Base-by-base conservation (phyloP, 805 yeast genomes). In the Candida germanica region DNA sequence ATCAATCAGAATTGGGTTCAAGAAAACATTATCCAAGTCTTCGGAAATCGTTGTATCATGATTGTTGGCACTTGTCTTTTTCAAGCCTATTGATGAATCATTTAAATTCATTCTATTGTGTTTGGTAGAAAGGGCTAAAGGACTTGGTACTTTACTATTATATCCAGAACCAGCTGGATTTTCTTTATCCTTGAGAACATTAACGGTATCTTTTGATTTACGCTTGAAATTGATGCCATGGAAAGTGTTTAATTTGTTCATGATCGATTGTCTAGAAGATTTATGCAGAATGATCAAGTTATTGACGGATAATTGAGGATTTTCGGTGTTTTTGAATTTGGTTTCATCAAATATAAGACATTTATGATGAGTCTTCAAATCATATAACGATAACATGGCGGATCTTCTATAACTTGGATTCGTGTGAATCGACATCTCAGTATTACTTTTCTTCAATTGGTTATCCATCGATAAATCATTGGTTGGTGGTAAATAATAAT, bases 371-470 rank as follows among this genome's bases (percentile, higher is more conserved):
- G 11, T 26, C 31, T 56, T 61, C 35, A 49, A 59, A 20, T 67
- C 71, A 42, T 67, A 67, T 22, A 67, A 53, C 13, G 72, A 66
- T 29, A 67, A 57, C 73, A 67, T 67, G 7, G 71, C 72, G 18
- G 68, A 61, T 33, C 73, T 53, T 35, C 73, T 49, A 47, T 61
- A 66, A 11, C 71, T 65, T 1, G 73, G 67, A 35, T 65, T 66
- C 3, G 71, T 65, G 38, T 66, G 71, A 11, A 66, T 49, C 4
- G 70, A 63, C 36, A 55, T 47, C 39, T 64, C 65, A 6, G 69
- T 65, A 29, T 43, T 52, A 14, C 63, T 51, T 48, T 62, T 62
- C 6, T 59, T 48, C 26, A 62, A 38, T 29, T 49, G 51, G 22
- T 48, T 53, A 22, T 33, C 30, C 18, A 14, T 43, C 18, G 48